These are phyloP conservation scores for Entomortierella chlamydospora DNA, from an alignment of 192 early-diverging fungal species.

Conservation along the genomic window DNA sequence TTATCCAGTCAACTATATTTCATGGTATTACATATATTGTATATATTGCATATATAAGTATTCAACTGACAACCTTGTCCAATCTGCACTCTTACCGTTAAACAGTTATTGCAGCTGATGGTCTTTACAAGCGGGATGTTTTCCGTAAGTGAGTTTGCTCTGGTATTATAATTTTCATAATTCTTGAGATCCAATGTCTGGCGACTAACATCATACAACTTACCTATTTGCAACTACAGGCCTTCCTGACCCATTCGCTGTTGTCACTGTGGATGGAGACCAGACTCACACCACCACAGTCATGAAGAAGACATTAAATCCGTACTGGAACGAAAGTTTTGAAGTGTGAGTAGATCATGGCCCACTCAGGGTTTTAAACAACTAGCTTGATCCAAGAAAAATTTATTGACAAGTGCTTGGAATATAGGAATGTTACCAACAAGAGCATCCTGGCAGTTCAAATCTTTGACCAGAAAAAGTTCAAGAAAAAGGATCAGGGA, in stretches of 20 bases:
- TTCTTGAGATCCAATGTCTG: too few relatives aligned
- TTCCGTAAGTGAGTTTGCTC: constrained; percentile 71
- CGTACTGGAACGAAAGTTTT: constrained; percentile 97
- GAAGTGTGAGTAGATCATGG: constrained; percentile 67
- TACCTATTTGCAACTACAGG: constrained; percentile 50
- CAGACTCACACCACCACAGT: constrained; percentile 93
- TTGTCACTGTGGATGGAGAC: constrained; percentile 94
- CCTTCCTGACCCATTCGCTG: constrained; percentile 96
- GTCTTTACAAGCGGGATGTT: constrained; percentile 90
- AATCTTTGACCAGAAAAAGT: constrained; percentile 98
- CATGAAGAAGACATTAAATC: constrained; percentile 90
- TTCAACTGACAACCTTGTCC: too few relatives aligned
- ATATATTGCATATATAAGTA: too few relatives aligned
- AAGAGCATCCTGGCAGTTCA: constrained; percentile 89
- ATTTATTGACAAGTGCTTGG: too few relatives aligned
- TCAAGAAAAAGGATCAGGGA: constrained; percentile 89
- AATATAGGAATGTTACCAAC: constrained; percentile 72
- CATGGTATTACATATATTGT: too few relatives aligned
- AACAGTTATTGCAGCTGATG: constrained; percentile 94
- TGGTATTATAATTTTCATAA: too few relatives aligned
- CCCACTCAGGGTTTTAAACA: too few relatives aligned
- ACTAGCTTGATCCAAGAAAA: too few relatives aligned
- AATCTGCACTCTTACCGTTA: too few relatives aligned
- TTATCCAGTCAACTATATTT: too few relatives aligned
- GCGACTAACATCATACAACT: too few relatives aligned